These are phyloP conservation scores for Lichtheimia ramosa DNA, from an alignment of 371 early-diverging fungal genomes.

Conservation along the genomic window DNA sequence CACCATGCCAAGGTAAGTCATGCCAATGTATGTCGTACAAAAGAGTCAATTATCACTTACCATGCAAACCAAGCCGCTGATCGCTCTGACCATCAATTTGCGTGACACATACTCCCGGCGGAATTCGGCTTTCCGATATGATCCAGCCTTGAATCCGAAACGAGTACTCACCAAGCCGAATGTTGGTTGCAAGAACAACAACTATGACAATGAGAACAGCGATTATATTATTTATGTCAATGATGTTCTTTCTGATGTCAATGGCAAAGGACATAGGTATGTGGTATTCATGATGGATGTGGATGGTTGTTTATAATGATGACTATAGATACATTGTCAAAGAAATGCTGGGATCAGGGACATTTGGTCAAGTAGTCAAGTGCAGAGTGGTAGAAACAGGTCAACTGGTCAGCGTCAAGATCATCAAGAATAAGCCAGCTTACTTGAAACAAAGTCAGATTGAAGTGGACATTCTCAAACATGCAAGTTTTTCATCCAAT, in stretches of 20 bases:
- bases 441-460: constrained; percentile 95
- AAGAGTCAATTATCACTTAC: too few species aligned
- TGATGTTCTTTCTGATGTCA: constrained; percentile 52
- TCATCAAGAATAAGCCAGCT: constrained; percentile 93
- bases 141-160: constrained; percentile 77
- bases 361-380: constrained; percentile 97
- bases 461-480: constrained; percentile 90
- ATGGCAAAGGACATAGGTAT: background rate
- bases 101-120: constrained; percentile 24
- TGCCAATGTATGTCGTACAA: too few species aligned
- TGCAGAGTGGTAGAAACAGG: constrained; percentile 85
- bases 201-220: constrained; percentile 88
- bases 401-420: constrained; percentile 90
- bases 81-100: constrained; percentile 6
- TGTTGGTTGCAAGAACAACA: constrained; percentile 81
- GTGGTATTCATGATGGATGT: background rate
- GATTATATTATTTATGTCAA: constrained; percentile 96
- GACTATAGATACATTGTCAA: constrained; percentile 71
- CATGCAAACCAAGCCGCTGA: background rate
- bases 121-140: constrained; percentile 79
- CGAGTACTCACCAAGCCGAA: constrained; percentile 93
- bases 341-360: constrained; percentile 93
- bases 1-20: too few species aligned
- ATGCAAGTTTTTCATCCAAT: constrained; percentile 39
- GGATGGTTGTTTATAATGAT: too few species aligned